A percentile compares a stretch with the other conserved stretches of the same genome.
Evolutionary conservation across 192 early-diverging fungal genomes (phyloP).

Genomic region (Geranomyces michiganensis): DNA sequence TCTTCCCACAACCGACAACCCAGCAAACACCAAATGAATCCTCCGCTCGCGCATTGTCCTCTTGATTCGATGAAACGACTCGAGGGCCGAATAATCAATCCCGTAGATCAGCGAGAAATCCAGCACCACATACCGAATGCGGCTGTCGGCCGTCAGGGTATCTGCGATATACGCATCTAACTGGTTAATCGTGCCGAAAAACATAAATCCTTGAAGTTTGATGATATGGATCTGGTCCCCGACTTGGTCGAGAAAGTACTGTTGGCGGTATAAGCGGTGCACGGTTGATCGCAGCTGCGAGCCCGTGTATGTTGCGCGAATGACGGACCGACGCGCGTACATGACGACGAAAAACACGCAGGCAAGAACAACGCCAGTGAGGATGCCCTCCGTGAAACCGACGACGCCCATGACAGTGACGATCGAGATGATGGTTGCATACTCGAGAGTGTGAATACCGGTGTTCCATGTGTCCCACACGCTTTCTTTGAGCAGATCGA

Average conservation of each 20-base stretch:
- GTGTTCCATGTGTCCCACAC: conserved; percentile 83
- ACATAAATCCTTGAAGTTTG: conserved; percentile 91
- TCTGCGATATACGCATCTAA: conserved; percentile 43
- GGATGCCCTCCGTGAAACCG: conserved; percentile 98
- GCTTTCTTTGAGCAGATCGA: conserved; percentile 91
- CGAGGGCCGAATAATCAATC: conserved; percentile 77
- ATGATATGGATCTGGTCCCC: conserved; percentile 85
- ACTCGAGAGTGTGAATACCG: conserved; percentile 82
- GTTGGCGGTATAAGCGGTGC: conserved; percentile 84
- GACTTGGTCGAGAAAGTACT: conserved; percentile 80
- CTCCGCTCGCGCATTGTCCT: conserved; percentile 68
- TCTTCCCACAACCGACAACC: conserved; percentile 46
- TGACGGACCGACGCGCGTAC: conserved; percentile 47
- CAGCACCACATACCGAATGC: conserved; percentile 85
- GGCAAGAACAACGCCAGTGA: conserved; percentile 88
- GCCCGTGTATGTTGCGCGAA: conserved; percentile 49
- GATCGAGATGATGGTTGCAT: conserved; percentile 84
- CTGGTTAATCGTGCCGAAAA: conserved; percentile 92
- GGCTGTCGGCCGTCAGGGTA: conserved; percentile 49
- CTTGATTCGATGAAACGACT: conserved; percentile 85
- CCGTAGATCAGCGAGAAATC: conserved; percentile 86
- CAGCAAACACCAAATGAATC: conserved; percentile 84
- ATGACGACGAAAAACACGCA: conserved; percentile 85
- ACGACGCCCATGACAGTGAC: conserved; percentile 80
- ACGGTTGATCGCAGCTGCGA: conserved; percentile 82